Conservation (phyloP, 2,329 filamentous ascomycete genomes). For the Paecilomyces fulvus region DNA sequence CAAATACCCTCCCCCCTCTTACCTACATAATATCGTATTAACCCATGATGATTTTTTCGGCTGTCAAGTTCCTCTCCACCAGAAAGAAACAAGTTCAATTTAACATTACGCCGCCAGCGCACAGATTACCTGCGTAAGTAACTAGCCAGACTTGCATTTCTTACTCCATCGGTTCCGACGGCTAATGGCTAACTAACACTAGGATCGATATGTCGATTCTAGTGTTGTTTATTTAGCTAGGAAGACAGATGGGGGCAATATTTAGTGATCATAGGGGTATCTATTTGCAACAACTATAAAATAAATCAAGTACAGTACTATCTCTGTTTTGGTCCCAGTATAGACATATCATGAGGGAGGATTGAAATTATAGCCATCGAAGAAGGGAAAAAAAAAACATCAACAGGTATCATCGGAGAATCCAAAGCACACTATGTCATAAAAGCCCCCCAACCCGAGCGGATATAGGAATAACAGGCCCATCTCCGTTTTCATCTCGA, state of each 20-base stretch:
- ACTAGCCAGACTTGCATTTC: no score
- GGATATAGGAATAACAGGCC: background rate
- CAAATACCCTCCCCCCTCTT: no score
- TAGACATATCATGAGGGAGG: background rate
- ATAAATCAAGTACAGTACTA: background rate
- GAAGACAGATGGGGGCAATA: background rate
- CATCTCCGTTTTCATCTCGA: background rate
- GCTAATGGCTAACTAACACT: no score
- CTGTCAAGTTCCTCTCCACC: no score
- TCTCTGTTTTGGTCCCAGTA: background rate
- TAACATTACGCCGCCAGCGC: no score
- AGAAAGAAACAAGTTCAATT: no score
- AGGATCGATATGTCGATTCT: no score
- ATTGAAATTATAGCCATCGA: background rate
- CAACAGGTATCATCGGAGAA: conserved; percentile 4
- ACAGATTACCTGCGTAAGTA: no score
- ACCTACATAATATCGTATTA: no score
- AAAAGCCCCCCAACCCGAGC: background rate
- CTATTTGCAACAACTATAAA: background rate
- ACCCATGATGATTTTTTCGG: no score
- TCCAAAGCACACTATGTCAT: background rate
- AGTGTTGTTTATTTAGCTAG: background rate
- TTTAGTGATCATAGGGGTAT: background rate
- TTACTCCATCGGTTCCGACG: no score
- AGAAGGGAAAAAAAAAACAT: background rate